Evolutionary conservation across 257 asterid species (phyloP).

Genomic region (Dorcoceras hygrometricum): DNA sequence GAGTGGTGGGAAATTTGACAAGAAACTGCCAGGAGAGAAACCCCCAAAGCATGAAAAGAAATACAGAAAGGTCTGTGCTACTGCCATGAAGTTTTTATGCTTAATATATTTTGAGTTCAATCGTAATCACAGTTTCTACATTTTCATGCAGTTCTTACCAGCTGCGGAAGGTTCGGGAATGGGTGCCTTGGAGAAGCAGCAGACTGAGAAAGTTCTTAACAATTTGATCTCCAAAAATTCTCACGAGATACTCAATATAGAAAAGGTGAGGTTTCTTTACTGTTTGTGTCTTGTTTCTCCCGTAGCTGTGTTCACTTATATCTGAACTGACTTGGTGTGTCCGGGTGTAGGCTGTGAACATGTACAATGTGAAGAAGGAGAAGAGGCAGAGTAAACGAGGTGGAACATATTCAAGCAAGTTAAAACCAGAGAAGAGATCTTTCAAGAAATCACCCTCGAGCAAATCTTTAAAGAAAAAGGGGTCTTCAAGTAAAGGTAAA

Average conservation of each 20-base stretch:
- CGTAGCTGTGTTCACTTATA: neutral
- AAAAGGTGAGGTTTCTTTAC: conserved; percentile 46
- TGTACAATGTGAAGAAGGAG: conserved; percentile 83
- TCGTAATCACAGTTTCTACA: neutral
- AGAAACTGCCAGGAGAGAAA: conserved; percentile 87
- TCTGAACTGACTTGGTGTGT: neutral
- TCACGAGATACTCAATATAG: conserved; percentile 81
- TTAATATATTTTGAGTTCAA: conserved; percentile 1
- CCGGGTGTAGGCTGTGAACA: conserved; percentile 72
- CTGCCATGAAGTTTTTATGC: conserved; percentile 3
- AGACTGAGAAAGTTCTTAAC: conserved; percentile 77
- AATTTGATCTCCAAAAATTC: conserved; percentile 72
- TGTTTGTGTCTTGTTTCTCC: neutral
- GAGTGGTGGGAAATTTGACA: conserved; percentile 98
- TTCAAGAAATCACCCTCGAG: conserved; percentile 61
- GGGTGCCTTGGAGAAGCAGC: conserved; percentile 80
- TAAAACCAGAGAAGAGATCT: conserved; percentile 57
- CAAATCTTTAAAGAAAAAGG: conserved; percentile 68
- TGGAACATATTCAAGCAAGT: conserved; percentile 47
- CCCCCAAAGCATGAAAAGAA: conserved; percentile 93
- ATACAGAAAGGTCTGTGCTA: conserved; percentile 64
- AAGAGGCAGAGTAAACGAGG: conserved; percentile 56
- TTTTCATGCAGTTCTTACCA: conserved; percentile 64
- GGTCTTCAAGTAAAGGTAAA: conserved; percentile 54
- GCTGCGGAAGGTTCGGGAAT: conserved; percentile 93